These are phyloP conservation scores for Pontederia paniculata DNA, from an alignment of 176 grass and related monocot species.

Conservation along the genomic window DNA sequence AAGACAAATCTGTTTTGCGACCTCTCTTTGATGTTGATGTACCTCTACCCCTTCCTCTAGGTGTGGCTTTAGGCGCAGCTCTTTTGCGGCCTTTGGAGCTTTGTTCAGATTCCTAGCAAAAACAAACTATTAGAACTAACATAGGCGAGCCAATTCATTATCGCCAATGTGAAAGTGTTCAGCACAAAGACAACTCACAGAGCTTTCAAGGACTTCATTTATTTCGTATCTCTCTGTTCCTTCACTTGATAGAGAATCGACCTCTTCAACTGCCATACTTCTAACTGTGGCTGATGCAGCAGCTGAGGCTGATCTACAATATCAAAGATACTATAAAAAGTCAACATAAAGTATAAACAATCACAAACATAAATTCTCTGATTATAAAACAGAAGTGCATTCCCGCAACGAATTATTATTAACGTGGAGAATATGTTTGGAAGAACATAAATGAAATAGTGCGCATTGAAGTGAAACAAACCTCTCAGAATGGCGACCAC, in stretches of 20 bases:
- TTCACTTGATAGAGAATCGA: constrained; percentile 41
- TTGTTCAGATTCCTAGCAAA: constrained; percentile 42
- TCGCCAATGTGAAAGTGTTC: background rate
- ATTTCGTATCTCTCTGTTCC: constrained; percentile 42
- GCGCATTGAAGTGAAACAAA: background rate
- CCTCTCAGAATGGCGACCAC: constrained; percentile 40
- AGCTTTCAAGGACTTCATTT: constrained; percentile 37
- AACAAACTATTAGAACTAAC: background rate
- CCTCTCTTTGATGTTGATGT: constrained; percentile 33
- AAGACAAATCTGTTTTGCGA: constrained; percentile 50
- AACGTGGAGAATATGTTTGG: background rate
- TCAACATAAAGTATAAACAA: background rate
- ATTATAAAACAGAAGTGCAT: too few species aligned
- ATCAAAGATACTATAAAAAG: background rate
- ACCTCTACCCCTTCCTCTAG: constrained; percentile 18
- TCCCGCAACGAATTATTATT: too few species aligned
- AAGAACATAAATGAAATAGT: background rate
- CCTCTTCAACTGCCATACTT: constrained; percentile 27
- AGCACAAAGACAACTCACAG: constrained; percentile 27
- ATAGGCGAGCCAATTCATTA: constrained; percentile 1
- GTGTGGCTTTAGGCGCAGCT: constrained; percentile 36
- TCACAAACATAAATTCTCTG: background rate
- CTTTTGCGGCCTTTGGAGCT: constrained; percentile 40
- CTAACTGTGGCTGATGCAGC: constrained; percentile 18
- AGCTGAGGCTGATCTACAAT: constrained; percentile 32